Conservation (phyloP, 2,329 filamentous ascomycete species). For the Neonectria hederae region DNA sequence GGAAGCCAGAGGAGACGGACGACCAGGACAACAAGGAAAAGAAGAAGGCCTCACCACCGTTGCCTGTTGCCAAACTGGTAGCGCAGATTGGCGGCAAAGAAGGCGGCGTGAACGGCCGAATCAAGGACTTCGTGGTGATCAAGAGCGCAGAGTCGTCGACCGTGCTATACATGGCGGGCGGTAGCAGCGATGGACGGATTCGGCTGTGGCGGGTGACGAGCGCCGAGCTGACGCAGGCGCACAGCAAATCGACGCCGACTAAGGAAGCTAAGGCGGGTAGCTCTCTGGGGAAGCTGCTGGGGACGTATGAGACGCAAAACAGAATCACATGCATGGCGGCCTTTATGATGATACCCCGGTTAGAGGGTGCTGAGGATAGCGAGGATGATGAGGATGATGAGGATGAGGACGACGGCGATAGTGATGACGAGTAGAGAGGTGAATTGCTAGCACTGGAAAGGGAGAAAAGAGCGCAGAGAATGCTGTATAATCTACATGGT, state of each 20-base stretch:
- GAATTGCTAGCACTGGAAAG: not conserved
- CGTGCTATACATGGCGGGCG: conserved; percentile 71
- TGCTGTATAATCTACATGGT: not conserved
- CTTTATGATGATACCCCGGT: conserved; percentile 82
- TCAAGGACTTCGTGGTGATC: conserved; percentile 88
- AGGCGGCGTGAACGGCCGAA: conserved; percentile 72
- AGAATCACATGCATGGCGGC: conserved; percentile 88
- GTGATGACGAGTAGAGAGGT: conserved; percentile 44
- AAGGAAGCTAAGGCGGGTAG: conserved; percentile 36
- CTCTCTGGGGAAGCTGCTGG: conserved; percentile 72
- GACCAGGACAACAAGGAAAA: conserved; percentile 42
- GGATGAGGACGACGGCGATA: conserved; percentile 50
- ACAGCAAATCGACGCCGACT: conserved; percentile 42
- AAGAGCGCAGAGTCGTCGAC: conserved; percentile 50
- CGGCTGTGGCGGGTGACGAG: conserved; percentile 74
- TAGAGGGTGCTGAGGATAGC: conserved; percentile 68
- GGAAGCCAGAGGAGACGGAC: conserved; percentile 47
- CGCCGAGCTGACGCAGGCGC: conserved; percentile 49
- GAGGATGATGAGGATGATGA: conserved; percentile 60
- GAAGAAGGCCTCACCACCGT: conserved; percentile 41
- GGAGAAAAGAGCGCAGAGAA: not conserved
- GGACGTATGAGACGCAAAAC: conserved; percentile 84
- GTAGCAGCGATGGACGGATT: conserved; percentile 86
- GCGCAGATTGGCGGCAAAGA: conserved; percentile 82
- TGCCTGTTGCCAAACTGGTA: conserved; percentile 71